These are phyloP conservation scores for Monilinia aucupariae DNA, from an alignment of 2,329 filamentous ascomycete genomes.

Conservation along the genomic window DNA sequence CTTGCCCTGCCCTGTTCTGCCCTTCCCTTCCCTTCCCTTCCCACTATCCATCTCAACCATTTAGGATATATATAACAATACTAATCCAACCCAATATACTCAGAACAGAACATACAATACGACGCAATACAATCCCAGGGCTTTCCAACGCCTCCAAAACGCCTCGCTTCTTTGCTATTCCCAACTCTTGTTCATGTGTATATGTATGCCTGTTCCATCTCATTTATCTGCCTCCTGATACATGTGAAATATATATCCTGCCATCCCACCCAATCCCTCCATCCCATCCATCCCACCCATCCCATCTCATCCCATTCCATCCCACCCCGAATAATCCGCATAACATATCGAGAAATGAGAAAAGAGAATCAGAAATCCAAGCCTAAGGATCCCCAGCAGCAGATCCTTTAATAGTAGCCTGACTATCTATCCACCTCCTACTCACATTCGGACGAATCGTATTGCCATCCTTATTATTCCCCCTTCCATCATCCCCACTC, in stretches of 20 bases:
- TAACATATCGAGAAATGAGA: neutral
- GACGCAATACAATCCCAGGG: neutral
- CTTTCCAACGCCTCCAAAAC: neutral
- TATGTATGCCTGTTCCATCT: too few species aligned
- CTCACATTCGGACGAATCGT: slow-evolving; percentile 1
- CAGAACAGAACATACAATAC: too few species aligned
- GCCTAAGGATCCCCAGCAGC: neutral
- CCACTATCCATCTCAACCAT: too few species aligned
- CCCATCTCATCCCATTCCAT: neutral
- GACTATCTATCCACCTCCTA: slow-evolving; percentile 15
- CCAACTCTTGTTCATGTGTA: neutral
- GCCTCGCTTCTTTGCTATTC: neutral
- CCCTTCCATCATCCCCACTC: slow-evolving; percentile 19
- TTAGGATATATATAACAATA: too few species aligned
- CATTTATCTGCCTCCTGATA: too few species aligned
- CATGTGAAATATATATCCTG: too few species aligned
- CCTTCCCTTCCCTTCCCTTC: too few species aligned
- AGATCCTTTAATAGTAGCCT: slow-evolving; percentile 8
- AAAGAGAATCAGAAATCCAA: neutral
- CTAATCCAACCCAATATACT: too few species aligned
- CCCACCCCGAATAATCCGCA: neutral
- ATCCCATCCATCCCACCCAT: neutral
- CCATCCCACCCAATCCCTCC: neutral
- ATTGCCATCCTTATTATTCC: slow-evolving; percentile 9
- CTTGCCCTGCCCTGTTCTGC: too few species aligned